A percentile compares a stretch with the other conserved stretches of the same genome.
phyloP scores from a whole-genome alignment of 2,329 filamentous ascomycete genomes.

The Talaromyces sp. region DNA sequence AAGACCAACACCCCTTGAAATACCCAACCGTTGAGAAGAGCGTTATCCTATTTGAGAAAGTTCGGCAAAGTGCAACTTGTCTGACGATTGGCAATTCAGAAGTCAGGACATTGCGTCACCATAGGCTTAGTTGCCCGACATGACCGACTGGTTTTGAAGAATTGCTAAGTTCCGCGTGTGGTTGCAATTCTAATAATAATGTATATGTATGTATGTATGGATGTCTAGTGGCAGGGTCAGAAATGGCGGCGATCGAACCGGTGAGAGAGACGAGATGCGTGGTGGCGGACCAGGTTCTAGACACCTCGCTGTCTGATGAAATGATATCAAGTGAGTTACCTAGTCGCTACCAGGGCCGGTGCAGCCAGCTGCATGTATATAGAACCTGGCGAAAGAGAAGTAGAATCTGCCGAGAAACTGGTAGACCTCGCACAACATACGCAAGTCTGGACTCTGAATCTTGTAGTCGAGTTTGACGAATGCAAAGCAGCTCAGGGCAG shows the following conservation, averaged over 20 bases:
- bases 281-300: conserved; percentile 6
- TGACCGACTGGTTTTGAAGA: neutral
- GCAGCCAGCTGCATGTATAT: conserved; percentile 10
- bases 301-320: neutral
- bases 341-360: neutral
- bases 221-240: neutral
- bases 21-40: conserved; percentile 2
- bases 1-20: neutral
- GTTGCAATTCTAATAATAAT: neutral
- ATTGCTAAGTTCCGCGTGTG: neutral
- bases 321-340: neutral
- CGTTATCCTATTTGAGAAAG: neutral
- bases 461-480: neutral
- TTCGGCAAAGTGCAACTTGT: neutral
- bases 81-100: neutral
- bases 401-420: neutral
- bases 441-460: neutral
- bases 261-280: neutral
- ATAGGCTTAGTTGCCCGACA: neutral
- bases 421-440: conserved; percentile 2
- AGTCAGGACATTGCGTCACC: neutral
- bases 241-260: neutral
- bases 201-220: neutral
- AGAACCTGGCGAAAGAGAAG: neutral
- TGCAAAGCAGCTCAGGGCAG: neutral